Base-by-base conservation (phyloP, 352 stramenopile genomes). In the Peronospora destructor region DNA sequence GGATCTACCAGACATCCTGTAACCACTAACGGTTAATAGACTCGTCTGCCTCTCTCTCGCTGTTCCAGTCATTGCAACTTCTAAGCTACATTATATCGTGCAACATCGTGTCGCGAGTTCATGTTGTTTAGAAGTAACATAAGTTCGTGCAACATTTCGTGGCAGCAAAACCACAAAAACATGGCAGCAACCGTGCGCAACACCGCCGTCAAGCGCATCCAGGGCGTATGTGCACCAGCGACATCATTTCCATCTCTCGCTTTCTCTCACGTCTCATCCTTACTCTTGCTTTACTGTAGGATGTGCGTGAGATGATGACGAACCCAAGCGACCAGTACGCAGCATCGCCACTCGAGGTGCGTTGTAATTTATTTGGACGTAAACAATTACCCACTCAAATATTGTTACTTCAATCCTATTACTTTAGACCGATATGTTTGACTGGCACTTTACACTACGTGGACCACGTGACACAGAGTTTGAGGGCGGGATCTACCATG, bases 401-500 rank as follows among this genome's bases (percentile, higher is more conserved):
- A 6, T 26, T 26, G 23, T 26, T 26, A 26, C 23, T 26, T 36
- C 11, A 16, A 4, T 14, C 21, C 35, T 36, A 39, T n/a, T 30
- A 33, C 10, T n/a, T 45, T 44, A 89, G 76, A 80, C 75, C 45
- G 91, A 96, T 58, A 91, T 94, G 68, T 95, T 95, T 59, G 80
- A 94, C 53, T 96, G 86, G 86, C 95, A 99, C 59, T 99, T 99
- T 66, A 98, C 95, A 10, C 93, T 99, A 46, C 87, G 96, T n/a
- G 96, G 96, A 11, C 93, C 96, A 3, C 77, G 76, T 3, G 92
- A 91, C 48, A 98, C 94, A 2, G 93, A 98, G 48, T 99, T 98
- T 63, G 87, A 96, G 45, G 95, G 90, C 13, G 96, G 96, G 14
- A 78, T 98, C 17, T 99, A 99, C 66, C 96, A 99, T 66, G 96